Base-by-base conservation (phyloP, 169 alveolate species). In the Toxoplasma gondii region DNA sequence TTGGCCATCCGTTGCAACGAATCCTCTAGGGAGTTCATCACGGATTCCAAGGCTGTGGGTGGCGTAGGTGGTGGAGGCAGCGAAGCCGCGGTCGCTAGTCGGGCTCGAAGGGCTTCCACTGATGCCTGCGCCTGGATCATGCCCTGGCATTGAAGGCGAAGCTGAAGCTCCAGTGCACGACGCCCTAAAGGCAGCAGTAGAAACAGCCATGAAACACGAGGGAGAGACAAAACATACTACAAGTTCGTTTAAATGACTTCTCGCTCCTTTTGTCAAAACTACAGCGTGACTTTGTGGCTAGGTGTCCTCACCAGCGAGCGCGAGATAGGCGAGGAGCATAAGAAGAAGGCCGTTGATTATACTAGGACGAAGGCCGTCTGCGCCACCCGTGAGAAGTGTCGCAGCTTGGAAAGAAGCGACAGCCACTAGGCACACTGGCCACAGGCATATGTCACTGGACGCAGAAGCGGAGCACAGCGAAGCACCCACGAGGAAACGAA, bases 101-200 rank as follows among this genome's bases (percentile, higher is more conserved):
- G 39, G 45, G 39, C 43, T 36, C 44, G 38, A 16, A 74, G 43
- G n/a, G 45, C 44, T 0, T 19, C 49, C 44, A 74, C 39, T 1
- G 84, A 74, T n/a, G 84, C 84, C 44, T 31, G 45, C 27, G 84
- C 44, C 84, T 74, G 24, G 27, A 74, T 17, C 84, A 84, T 44
- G 27, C 38, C 70, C 27, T 31, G 44, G 69, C 39, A 43, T 44
- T 84, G 91, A 58, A 84, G 67, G n/a, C 91, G 91, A 5, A 44
- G 91, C 74, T 84, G 91, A 24, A n/a, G 43, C 74, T 84, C 91
- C 41, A 84, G 74, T 1, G 91, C 91, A 10, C 91, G 67, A 39
- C 91, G 67, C 7, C 91, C 91, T 43, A n/a, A 19, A 12, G 44
- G 84, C 84, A 10, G 36, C 81, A 69, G 58, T 12, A 49, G 58